A percentile compares a stretch with the other conserved stretches of the same genome.
Conservation (phyloP, 2,329 filamentous ascomycete species). For the Pseudophaeomoniella oleicola region DNA sequence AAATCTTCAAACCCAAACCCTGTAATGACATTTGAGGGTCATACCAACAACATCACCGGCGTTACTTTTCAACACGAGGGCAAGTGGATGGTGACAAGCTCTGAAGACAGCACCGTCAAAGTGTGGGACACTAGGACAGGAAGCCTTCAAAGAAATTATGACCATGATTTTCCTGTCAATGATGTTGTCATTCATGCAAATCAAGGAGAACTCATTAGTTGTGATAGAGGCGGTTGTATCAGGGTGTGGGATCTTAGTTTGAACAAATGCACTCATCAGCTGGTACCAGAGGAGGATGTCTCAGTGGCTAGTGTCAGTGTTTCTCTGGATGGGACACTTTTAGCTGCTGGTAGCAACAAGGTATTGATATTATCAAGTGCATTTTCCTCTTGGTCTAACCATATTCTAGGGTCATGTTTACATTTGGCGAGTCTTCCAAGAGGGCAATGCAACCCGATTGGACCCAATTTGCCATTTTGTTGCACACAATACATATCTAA, state of each 20-base stretch:
- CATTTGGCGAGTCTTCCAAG: constrained; percentile 86
- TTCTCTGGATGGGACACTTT: constrained; percentile 79
- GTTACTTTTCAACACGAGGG: constrained; percentile 97
- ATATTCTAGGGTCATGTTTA: constrained; percentile 72
- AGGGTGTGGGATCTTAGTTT: constrained; percentile 93
- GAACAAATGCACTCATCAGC: constrained; percentile 90
- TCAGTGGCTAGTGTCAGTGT: constrained; percentile 90
- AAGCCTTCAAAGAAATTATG: constrained; percentile 81
- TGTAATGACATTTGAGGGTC: constrained; percentile 85
- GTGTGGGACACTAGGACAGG: constrained; percentile 89
- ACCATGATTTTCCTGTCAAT: constrained; percentile 76
- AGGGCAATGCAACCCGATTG: constrained; percentile 66
- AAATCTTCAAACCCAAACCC: constrained; percentile 95
- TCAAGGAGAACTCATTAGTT: constrained; percentile 94
- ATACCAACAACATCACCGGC: constrained; percentile 89
- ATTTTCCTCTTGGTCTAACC: constrained; percentile 1
- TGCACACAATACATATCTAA: constrained; percentile 86
- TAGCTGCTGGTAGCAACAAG: constrained; percentile 85
- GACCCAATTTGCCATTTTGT: constrained; percentile 78
- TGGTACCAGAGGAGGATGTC: constrained; percentile 92
- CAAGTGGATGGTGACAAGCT: constrained; percentile 99
- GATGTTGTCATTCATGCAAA: constrained; percentile 99
- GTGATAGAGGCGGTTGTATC: constrained; percentile 82
- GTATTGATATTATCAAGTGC: constrained; percentile 33
- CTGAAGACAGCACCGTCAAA: constrained; percentile 91